Base-by-base conservation (phyloP, 306 rosid species). In the Trichosanthes cucumerina region DNA sequence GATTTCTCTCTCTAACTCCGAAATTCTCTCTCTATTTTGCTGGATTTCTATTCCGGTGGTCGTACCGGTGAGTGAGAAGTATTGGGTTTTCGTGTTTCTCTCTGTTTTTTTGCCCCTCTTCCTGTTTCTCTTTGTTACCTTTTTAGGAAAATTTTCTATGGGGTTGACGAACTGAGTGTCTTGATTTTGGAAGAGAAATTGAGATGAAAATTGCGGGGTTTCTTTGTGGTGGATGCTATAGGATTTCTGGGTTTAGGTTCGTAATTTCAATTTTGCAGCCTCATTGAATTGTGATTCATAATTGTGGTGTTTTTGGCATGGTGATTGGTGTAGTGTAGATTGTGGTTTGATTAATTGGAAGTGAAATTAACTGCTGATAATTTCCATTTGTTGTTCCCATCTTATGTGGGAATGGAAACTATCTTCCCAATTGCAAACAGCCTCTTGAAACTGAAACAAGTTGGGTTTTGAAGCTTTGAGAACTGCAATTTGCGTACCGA, bases 1-100 rank as follows among this genome's bases (percentile, higher is more conserved):
- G 79, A 41, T 56, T 76, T 57, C 68, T 76, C 65, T 50, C 78
- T 53, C 59, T 70, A 70, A 54, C 28, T 75, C 28, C 50, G 65
- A 33, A 75, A 21, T 76, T 76, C 21, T 75, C 78, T 75, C 31
- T 75, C 63, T 31, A 46, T 10, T 50, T 23, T 6, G 28, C 12
- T 11, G n/a, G 64, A 53, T 15, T 75, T 75, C 14, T 50, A 49
- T n/a, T 52, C 21, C 31, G 44, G 5, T 31, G 26, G 5, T 75
- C 18, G 6, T 38, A 43, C 19, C 19, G 19, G 78, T 7, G 28
- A 52, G 21, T 41, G 34, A 75, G 78, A 4, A 44, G 14, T 47
- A 26, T 36, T 47, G 44, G 31, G 31, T 50, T 76, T 36, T 34
- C 2, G 16, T 36, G n/a, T 36, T 50, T 75, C 11, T 44, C 38